phyloP scores from a whole-genome alignment of 805 yeast species.

The Candida argentea region DNA sequence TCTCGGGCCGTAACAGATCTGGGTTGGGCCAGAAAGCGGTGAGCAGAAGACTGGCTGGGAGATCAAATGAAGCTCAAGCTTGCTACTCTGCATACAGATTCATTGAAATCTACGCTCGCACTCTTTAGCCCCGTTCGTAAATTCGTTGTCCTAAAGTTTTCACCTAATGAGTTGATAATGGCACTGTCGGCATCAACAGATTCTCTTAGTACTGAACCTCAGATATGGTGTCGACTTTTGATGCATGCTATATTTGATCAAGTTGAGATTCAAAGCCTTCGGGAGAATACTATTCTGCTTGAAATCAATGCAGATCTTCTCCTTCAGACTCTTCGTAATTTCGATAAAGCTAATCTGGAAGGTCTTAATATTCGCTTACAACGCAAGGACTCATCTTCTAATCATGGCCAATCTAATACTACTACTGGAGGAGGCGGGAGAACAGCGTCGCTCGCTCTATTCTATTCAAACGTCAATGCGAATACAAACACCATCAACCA shows the following conservation, averaged over 20 bases:
- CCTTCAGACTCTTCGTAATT: constrained; percentile 46
- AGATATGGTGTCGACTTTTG: constrained; percentile 54
- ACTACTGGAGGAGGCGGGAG: constrained; percentile 27
- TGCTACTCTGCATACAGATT: constrained; percentile 15
- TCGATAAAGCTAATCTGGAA: constrained; percentile 42
- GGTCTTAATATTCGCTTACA: constrained; percentile 44
- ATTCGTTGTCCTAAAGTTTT: constrained; percentile 47
- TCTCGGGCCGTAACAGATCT: no score
- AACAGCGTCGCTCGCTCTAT: constrained; percentile 44
- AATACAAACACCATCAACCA: constrained; percentile 43
- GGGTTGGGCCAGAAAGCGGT: no score
- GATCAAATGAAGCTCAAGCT: constrained; percentile 22
- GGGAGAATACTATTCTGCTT: constrained; percentile 45
- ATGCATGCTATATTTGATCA: constrained; percentile 35
- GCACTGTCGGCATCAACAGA: constrained; percentile 33
- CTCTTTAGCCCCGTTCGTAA: constrained; percentile 45
- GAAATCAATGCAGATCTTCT: constrained; percentile 57
- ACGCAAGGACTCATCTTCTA: constrained; percentile 25
- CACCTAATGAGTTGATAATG: constrained; percentile 37
- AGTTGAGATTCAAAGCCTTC: constrained; percentile 40
- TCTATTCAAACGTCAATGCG: constrained; percentile 38
- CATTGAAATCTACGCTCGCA: constrained; percentile 30
- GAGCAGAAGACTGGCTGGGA: no score
- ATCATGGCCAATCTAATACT: constrained; percentile 10
- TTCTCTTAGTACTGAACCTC: constrained; percentile 45